A percentile compares a stretch with the other conserved stretches of the same genome.
Conservation (phyloP, 768 basidiomycete genomes). For the Boletus reticulatus region DNA sequence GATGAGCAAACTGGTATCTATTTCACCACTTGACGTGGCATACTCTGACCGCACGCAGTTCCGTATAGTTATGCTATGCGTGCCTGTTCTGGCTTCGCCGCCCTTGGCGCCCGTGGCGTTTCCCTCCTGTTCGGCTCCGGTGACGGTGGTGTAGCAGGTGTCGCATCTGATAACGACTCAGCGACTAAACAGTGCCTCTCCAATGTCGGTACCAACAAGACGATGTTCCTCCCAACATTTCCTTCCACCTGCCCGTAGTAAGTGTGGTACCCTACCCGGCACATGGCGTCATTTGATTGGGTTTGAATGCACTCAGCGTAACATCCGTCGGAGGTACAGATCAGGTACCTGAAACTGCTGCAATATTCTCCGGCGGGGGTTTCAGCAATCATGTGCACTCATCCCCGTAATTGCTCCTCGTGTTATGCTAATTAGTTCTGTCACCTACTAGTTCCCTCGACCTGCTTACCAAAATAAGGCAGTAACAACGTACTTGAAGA, state of each 20-base stretch:
- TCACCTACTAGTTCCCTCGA: slow-evolving; percentile 42
- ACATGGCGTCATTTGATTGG: slow-evolving; percentile 1
- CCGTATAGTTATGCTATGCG: slow-evolving; percentile 55
- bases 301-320: slow-evolving; percentile 41
- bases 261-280: slow-evolving; percentile 25
- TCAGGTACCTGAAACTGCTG: slow-evolving; percentile 56
- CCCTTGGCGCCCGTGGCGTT: slow-evolving; percentile 65
- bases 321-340: slow-evolving; percentile 71
- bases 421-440: neutral
- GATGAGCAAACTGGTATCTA: slow-evolving; percentile 64
- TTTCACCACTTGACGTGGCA: neutral
- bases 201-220: slow-evolving; percentile 57
- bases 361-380: slow-evolving; percentile 66
- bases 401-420: neutral
- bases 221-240: slow-evolving; percentile 56
- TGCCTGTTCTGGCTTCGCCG: slow-evolving; percentile 59
- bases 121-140: slow-evolving; percentile 47
- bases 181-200: slow-evolving; percentile 51
- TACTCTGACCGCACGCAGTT: slow-evolving; percentile 34
- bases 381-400: slow-evolving; percentile 63
- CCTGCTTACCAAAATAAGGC: slow-evolving; percentile 52
- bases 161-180: slow-evolving; percentile 42
- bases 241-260: slow-evolving; percentile 55
- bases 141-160: slow-evolving; percentile 71
- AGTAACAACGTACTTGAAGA: slow-evolving; percentile 44